These are phyloP conservation scores for Coemansia sp. DNA, from an alignment of 192 early-diverging fungal species.

Conservation along the genomic window DNA sequence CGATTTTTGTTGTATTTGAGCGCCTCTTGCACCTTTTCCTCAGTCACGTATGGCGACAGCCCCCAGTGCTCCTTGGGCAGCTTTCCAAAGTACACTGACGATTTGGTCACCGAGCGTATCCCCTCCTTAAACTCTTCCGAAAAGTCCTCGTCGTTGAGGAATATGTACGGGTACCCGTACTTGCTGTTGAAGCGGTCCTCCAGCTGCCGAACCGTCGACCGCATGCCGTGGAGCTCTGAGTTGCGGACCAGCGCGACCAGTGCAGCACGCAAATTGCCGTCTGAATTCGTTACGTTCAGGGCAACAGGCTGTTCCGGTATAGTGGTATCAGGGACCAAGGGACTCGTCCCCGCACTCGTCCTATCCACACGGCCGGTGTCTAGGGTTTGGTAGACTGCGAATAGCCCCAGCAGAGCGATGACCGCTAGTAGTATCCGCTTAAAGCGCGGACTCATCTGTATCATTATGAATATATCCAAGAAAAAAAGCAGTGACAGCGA, in stretches of 20 bases:
- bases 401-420: slow-evolving; percentile 7
- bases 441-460: slow-evolving; percentile 7
- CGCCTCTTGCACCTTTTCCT: slow-evolving; percentile 27
- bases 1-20: slow-evolving; percentile 46
- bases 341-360: background rate
- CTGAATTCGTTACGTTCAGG: background rate
- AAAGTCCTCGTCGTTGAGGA: slow-evolving; percentile 73
- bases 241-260: slow-evolving; percentile 70
- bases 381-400: slow-evolving; percentile 10
- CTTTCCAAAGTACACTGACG: slow-evolving; percentile 37
- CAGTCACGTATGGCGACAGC: slow-evolving; percentile 42
- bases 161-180: slow-evolving; percentile 75
- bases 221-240: slow-evolving; percentile 61
- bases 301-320: background rate
- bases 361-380: background rate
- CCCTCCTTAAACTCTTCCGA: slow-evolving; percentile 64
- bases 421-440: slow-evolving; percentile 13
- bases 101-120: slow-evolving; percentile 37
- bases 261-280: slow-evolving; percentile 37
- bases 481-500: slow-evolving; percentile 5
- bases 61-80: slow-evolving; percentile 39
- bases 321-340: too few species aligned
- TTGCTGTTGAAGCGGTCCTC: slow-evolving; percentile 69
- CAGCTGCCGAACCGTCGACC: slow-evolving; percentile 58
- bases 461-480: slow-evolving; percentile 2